These are phyloP conservation scores for Didymella pinodella DNA, from an alignment of 2,329 filamentous ascomycete species.

Conservation along the genomic window DNA sequence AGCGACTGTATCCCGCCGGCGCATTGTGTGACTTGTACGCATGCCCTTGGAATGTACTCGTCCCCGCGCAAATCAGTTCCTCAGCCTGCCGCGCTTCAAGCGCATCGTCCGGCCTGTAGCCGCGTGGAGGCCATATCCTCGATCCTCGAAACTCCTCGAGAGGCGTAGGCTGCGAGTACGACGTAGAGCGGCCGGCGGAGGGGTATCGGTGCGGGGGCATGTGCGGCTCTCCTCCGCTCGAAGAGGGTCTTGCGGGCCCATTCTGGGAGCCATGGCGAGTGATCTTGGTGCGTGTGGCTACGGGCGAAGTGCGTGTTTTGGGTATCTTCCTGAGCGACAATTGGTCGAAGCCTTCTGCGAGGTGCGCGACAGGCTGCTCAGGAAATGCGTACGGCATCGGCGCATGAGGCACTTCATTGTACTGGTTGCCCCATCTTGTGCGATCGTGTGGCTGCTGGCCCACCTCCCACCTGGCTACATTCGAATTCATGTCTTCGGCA, in stretches of 20 bases:
- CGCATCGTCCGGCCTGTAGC: constrained; percentile 45
- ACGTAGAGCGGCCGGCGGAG: constrained; percentile 42
- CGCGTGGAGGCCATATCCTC: constrained; percentile 52
- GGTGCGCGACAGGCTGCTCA: constrained; percentile 33
- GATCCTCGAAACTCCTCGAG: constrained; percentile 49
- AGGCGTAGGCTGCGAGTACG: constrained; percentile 48
- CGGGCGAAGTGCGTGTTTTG: constrained; percentile 46
- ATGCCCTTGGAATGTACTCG: constrained; percentile 53
- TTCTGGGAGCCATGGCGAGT: constrained; percentile 49
- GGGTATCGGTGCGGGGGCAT: constrained; percentile 38
- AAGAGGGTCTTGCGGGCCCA: constrained; percentile 41
- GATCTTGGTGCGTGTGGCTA: constrained; percentile 46
- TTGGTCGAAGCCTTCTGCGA: constrained; percentile 37
- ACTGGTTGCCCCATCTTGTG: constrained; percentile 17
- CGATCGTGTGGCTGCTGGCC: constrained; percentile 42
- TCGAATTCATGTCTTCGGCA: constrained; percentile 51
- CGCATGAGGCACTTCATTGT: constrained; percentile 34
- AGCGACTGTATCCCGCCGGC: constrained; percentile 48
- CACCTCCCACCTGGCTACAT: constrained; percentile 47
- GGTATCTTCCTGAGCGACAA: constrained; percentile 38
- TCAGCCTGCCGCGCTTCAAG: constrained; percentile 47
- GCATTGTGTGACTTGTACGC: constrained; percentile 49
- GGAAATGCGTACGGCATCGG: constrained; percentile 40
- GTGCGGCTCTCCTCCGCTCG: constrained; percentile 43
- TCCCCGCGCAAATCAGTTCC: constrained; percentile 50